Conservation (phyloP, 73 alveolate species). For the Uronychia setigera region DNA sequence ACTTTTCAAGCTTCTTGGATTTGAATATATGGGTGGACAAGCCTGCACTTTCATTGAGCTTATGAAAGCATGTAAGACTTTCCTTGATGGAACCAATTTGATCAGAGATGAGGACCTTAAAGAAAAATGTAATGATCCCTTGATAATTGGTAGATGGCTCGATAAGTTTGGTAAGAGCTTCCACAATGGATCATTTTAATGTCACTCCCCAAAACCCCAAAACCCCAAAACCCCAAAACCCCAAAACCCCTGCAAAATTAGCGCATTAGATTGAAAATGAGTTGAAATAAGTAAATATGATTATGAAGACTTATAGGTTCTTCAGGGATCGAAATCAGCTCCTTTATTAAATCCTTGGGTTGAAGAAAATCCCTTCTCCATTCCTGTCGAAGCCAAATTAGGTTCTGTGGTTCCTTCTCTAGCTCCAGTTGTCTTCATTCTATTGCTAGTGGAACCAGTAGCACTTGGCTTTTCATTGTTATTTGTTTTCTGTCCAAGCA, state of each 20-base stretch:
- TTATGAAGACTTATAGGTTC: no score
- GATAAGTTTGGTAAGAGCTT: no score
- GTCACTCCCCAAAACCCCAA: no score
- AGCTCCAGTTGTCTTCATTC: neutral
- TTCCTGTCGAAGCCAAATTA: neutral
- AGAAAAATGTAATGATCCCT: neutral
- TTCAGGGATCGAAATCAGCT: no score
- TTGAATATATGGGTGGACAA: no score
- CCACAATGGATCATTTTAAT: no score
- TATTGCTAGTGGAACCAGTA: neutral
- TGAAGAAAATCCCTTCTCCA: slow-evolving; percentile 1
- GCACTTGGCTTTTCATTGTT: slow-evolving; percentile 12
- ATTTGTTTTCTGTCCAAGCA: slow-evolving; percentile 46
- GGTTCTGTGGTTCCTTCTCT: neutral
- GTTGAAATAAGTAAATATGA: no score
- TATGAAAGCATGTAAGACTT: neutral
- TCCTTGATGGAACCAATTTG: neutral
- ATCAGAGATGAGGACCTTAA: neutral
- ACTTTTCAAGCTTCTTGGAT: neutral
- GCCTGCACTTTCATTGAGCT: neutral
- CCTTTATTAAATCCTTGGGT: neutral
- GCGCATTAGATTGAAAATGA: no score
- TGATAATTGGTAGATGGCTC: no score
- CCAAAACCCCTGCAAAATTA: no score
- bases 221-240: no score